Percentiles rank a stretch among this genome's conserved stretches.
These are phyloP conservation scores for Colletotrichum nymphaeae DNA, from an alignment of 2,329 filamentous ascomycete genomes.

Conservation along the genomic window DNA sequence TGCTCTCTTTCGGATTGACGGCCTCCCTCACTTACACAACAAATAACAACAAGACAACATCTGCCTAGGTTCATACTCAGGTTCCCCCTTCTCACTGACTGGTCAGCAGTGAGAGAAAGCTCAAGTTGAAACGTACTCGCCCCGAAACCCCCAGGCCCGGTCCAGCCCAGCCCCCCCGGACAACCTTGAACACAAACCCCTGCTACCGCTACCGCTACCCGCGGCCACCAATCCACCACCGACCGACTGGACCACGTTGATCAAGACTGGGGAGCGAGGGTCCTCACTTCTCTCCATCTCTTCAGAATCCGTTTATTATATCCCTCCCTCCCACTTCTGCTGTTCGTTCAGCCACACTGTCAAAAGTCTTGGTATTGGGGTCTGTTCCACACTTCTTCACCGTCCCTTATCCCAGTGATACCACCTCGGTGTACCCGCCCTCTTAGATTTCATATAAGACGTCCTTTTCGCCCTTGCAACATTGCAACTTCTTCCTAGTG, in stretches of 20 bases:
- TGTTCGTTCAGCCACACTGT: neutral
- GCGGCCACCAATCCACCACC: neutral
- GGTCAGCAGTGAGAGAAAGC: neutral
- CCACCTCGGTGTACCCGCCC: neutral
- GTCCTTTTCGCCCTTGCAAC: too few species aligned
- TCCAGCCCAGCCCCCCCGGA: conserved; percentile 12
- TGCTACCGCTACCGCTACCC: neutral
- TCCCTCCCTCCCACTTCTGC: neutral
- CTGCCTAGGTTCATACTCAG: too few species aligned
- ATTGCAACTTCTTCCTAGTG: neutral
- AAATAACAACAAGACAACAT: neutral
- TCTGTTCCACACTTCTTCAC: conserved; percentile 17
- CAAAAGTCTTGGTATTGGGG: conserved; percentile 9
- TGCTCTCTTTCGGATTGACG: neutral
- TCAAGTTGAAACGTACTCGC: conserved; percentile 32
- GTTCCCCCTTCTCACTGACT: neutral
- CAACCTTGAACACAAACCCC: neutral
- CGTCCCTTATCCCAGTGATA: conserved; percentile 5
- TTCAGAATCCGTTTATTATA: neutral
- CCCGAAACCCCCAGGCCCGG: conserved; percentile 11
- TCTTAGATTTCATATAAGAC: neutral
- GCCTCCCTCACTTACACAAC: neutral
- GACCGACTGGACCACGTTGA: conserved; percentile 14
- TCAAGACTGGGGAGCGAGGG: conserved; percentile 17
- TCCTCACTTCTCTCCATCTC: conserved; percentile 8